Percentiles rank a stretch among this genome's conserved stretches.
phyloP scores from a whole-genome alignment of 306 rosid species.

The Prunus fruticosa region DNA sequence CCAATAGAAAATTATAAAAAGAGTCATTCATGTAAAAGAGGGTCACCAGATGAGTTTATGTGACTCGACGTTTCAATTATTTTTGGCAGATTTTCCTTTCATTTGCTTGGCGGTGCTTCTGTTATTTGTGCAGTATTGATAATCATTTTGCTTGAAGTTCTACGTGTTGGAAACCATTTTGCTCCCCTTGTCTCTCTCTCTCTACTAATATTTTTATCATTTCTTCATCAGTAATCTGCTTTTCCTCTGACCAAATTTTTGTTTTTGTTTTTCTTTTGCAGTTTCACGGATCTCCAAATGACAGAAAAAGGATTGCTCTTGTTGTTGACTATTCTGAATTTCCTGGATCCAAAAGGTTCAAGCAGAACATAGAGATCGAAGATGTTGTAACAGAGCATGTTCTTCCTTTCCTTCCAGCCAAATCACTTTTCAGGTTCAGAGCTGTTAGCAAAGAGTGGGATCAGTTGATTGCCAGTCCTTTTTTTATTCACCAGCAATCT shows the following conservation, averaged over 20 bases:
- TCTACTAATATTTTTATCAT: background rate
- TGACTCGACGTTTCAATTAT: background rate
- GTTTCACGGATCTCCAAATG: background rate
- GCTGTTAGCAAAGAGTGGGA: constrained; percentile 36
- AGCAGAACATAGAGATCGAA: background rate
- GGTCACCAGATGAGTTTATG: background rate
- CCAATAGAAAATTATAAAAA: background rate
- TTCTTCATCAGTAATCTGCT: background rate
- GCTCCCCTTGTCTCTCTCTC: background rate
- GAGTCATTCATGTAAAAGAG: background rate
- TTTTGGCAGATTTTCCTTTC: background rate
- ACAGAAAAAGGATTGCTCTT: background rate
- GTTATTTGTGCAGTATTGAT: background rate
- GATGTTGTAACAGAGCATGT: constrained; percentile 15
- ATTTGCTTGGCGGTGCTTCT: background rate
- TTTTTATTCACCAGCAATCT: constrained; percentile 30
- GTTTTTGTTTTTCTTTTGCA: constrained; percentile 10
- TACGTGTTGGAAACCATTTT: background rate
- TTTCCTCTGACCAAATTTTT: background rate
- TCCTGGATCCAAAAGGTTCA: background rate
- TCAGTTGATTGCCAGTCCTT: constrained; percentile 17
- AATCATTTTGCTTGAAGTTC: background rate
- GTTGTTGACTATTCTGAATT: background rate
- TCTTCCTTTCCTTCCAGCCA: constrained; percentile 40
- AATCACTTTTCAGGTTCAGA: constrained; percentile 39